Conservation (phyloP, 805 yeast genomes). For the Monosporozyma solicola region DNA sequence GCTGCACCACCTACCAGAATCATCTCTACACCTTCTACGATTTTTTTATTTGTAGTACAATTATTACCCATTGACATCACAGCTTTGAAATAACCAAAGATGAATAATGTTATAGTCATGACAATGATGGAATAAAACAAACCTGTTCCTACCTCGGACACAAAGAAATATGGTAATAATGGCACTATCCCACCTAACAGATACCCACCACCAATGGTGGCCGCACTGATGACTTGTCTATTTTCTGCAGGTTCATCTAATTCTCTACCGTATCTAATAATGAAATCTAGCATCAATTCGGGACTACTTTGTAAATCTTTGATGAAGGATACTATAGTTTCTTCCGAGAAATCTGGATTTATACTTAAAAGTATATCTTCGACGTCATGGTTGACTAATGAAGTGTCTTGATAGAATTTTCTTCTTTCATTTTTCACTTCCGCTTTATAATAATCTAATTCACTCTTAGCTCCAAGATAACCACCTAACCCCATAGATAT, state of each 20-base stretch:
- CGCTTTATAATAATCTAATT: slow-evolving; percentile 61
- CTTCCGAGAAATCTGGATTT: slow-evolving; percentile 47
- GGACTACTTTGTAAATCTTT: slow-evolving; percentile 74
- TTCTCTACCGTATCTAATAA: slow-evolving; percentile 84
- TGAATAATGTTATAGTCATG: slow-evolving; percentile 77
- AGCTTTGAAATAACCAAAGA: slow-evolving; percentile 83
- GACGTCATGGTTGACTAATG: slow-evolving; percentile 61
- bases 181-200: slow-evolving; percentile 92
- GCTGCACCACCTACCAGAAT: slow-evolving; percentile 93
- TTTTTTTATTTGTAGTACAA: slow-evolving; percentile 48
- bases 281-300: slow-evolving; percentile 71
- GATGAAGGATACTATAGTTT: slow-evolving; percentile 63
- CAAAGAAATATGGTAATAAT: slow-evolving; percentile 82
- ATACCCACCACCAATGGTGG: slow-evolving; percentile 83
- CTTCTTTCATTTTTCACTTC: slow-evolving; percentile 66
- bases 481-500: slow-evolving; percentile 98
- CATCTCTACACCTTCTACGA: slow-evolving; percentile 84
- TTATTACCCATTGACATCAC: slow-evolving; percentile 75
- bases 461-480: slow-evolving; percentile 87
- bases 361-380: slow-evolving; percentile 73
- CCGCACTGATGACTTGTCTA: slow-evolving; percentile 78
- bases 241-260: slow-evolving; percentile 92
- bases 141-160: slow-evolving; percentile 65
- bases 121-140: slow-evolving; percentile 63
- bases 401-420: slow-evolving; percentile 56